These are phyloP conservation scores for Colletotrichum tropicicola DNA, from an alignment of 2,329 filamentous ascomycete species.

Conservation along the genomic window DNA sequence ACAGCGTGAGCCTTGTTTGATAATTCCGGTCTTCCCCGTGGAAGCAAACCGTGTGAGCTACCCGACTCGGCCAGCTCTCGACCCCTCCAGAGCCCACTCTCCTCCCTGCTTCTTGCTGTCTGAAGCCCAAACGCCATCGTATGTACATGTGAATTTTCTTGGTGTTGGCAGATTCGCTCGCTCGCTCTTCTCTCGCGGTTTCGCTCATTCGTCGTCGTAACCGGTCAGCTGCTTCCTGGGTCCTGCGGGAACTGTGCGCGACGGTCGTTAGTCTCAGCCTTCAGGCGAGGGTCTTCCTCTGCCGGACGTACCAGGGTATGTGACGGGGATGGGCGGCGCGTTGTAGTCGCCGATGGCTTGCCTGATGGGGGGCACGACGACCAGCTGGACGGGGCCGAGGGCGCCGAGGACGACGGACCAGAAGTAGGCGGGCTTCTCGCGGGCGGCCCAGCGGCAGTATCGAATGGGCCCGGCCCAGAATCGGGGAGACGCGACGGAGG, in stretches of 20 bases:
- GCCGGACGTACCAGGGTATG: slow-evolving; percentile 84
- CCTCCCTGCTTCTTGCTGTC: slow-evolving; percentile 8
- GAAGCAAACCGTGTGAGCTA: background rate
- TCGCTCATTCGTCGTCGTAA: slow-evolving; percentile 63
- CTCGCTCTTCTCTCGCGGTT: background rate
- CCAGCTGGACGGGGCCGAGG: slow-evolving; percentile 75
- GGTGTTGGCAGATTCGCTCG: background rate
- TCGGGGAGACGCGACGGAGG: slow-evolving; percentile 71
- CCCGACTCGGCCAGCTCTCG: slow-evolving; percentile 1
- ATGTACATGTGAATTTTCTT: slow-evolving; percentile 33
- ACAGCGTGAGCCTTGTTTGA: slow-evolving; percentile 10
- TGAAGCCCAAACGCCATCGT: slow-evolving; percentile 34
- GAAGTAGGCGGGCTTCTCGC: slow-evolving; percentile 91
- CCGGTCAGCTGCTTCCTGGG: slow-evolving; percentile 68
- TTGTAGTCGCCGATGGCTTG: slow-evolving; percentile 77
- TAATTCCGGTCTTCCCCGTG: background rate
- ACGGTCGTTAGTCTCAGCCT: background rate
- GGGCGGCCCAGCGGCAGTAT: slow-evolving; percentile 88
- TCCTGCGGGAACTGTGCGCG: slow-evolving; percentile 60
- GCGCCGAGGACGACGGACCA: slow-evolving; percentile 82
- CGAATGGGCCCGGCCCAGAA: slow-evolving; percentile 88
- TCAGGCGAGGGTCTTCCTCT: too few relatives aligned
- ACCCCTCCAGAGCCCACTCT: background rate
- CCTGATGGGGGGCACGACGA: slow-evolving; percentile 79
- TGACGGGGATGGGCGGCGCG: slow-evolving; percentile 79